Evolutionary conservation across 306 rosid genomes (phyloP).

Genomic region (Spatholobus suberectus): DNA sequence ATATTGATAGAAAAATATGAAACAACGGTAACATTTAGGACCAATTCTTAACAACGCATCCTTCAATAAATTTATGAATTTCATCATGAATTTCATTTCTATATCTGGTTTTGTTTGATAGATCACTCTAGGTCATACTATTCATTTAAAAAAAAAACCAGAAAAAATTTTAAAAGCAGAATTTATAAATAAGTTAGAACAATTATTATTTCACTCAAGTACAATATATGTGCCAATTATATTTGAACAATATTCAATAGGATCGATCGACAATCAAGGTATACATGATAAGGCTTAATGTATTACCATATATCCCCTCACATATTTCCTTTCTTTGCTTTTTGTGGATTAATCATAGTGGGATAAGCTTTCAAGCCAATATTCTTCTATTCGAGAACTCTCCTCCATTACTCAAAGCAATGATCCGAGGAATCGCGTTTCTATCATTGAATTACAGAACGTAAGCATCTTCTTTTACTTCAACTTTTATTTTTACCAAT

Average conservation of each 20-base stretch:
- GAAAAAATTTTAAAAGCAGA: too few relatives aligned
- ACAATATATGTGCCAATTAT: too few relatives aligned
- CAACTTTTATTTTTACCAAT: background rate
- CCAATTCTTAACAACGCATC: background rate
- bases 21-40: background rate
- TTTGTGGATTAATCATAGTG: slow-evolving; percentile 34
- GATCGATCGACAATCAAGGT: too few relatives aligned
- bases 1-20: background rate
- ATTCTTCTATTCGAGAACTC: background rate
- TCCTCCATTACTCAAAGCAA: slow-evolving; percentile 33
- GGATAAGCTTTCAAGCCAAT: slow-evolving; percentile 41
- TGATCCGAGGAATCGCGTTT: slow-evolving; percentile 42
- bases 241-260: too few relatives aligned
- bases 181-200: too few relatives aligned
- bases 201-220: too few relatives aligned
- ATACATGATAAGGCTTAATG: too few relatives aligned
- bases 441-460: slow-evolving; percentile 21
- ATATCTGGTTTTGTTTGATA: too few relatives aligned
- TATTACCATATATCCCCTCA: background rate
- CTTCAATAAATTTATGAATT: background rate
- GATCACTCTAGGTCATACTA: too few relatives aligned
- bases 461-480: slow-evolving; percentile 32
- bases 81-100: background rate
- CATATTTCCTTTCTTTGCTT: background rate
- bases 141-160: too few relatives aligned